Percentiles rank a stretch among this genome's conserved stretches.
phyloP scores from a whole-genome alignment of 345 rosid species.

The Ailanthus altissimus region DNA sequence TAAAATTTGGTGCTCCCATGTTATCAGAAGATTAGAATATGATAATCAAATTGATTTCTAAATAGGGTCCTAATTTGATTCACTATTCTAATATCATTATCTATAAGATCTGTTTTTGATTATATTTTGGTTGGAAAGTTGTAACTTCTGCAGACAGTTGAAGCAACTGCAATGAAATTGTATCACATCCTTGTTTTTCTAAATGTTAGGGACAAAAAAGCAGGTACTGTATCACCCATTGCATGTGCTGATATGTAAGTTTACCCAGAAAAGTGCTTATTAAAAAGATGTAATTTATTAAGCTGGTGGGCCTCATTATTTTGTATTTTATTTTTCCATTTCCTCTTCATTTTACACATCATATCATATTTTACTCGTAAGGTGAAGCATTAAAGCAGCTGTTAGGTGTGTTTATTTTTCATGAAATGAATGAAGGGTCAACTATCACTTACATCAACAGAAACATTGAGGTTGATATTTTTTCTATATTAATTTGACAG shows the following conservation, averaged over 20 bases:
- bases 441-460: background rate
- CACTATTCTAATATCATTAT: background rate
- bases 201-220: background rate
- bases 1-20: slow-evolving; percentile 27
- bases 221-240: background rate
- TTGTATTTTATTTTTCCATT: too few species aligned
- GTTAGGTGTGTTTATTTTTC: slow-evolving; percentile 23
- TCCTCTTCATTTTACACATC: background rate
- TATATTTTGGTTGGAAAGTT: slow-evolving; percentile 13
- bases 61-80: slow-evolving; percentile 23
- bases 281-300: slow-evolving; percentile 2
- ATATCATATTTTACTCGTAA: background rate
- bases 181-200: background rate
- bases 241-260: slow-evolving; percentile 4
- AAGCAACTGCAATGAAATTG: slow-evolving; percentile 10
- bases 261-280: slow-evolving; percentile 14
- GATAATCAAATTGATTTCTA: slow-evolving; percentile 24
- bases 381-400: slow-evolving; percentile 21
- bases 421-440: background rate
- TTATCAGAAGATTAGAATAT: slow-evolving; percentile 31
- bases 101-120: background rate
- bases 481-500: slow-evolving; percentile 32
- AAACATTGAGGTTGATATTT: background rate
- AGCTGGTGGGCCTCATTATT: slow-evolving; percentile 4
- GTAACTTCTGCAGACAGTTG: background rate